These are phyloP conservation scores for Cercospora janseana DNA, from an alignment of 2,329 filamentous ascomycete species.

Conservation along the genomic window DNA sequence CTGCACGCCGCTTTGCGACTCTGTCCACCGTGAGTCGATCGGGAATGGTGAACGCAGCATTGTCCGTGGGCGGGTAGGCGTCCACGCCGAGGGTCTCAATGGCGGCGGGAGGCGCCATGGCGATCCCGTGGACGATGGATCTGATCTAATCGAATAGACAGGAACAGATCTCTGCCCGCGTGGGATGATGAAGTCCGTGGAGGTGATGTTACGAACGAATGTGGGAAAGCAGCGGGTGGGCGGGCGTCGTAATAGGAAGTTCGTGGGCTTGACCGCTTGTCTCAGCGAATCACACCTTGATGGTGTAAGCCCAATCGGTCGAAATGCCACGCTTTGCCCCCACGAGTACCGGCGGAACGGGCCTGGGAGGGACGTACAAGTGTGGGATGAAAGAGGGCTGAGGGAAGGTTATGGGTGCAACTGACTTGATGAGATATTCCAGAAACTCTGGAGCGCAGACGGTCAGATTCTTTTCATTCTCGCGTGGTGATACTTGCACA, in stretches of 20 bases:
- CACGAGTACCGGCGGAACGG: slow-evolving; percentile 10
- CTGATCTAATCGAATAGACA: slow-evolving; percentile 2
- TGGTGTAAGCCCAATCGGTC: slow-evolving; percentile 9
- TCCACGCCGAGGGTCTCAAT: slow-evolving; percentile 36
- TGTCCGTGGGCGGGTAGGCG: slow-evolving; percentile 49
- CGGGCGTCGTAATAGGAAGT: slow-evolving; percentile 11
- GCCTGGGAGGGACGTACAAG: slow-evolving; percentile 5
- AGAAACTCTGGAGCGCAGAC: not conserved
- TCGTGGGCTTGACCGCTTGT: slow-evolving; percentile 14
- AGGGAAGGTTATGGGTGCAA: slow-evolving; percentile 6
- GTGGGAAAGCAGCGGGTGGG: slow-evolving; percentile 16
- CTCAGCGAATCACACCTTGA: slow-evolving; percentile 24
- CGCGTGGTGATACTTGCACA: not conserved
- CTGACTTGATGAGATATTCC: not conserved
- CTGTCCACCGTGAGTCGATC: slow-evolving; percentile 62
- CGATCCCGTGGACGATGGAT: slow-evolving; percentile 1
- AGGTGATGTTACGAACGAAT: slow-evolving; percentile 12
- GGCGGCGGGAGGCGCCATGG: slow-evolving; percentile 38
- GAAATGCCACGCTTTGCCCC: slow-evolving; percentile 13
- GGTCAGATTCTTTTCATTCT: not conserved
- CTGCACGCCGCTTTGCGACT: slow-evolving; percentile 66
- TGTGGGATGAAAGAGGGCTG: slow-evolving; percentile 14
- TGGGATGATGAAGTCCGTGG: slow-evolving; percentile 12
- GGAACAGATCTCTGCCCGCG: slow-evolving; percentile 8
- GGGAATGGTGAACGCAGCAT: slow-evolving; percentile 46